These are phyloP conservation scores for Pleurotus djamor DNA, from an alignment of 768 basidiomycete species.

Conservation along the genomic window DNA sequence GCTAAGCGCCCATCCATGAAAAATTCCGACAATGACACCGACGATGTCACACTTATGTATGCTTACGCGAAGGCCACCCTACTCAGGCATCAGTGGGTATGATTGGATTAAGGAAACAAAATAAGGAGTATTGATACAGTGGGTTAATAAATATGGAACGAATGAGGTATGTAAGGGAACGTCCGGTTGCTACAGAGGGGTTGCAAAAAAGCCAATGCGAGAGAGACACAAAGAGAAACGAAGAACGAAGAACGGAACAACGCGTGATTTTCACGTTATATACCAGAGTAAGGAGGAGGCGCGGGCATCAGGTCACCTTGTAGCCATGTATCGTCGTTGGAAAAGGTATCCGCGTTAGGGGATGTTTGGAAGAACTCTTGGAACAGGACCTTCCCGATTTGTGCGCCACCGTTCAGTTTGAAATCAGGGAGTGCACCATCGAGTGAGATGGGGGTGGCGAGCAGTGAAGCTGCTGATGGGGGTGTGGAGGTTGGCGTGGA, in stretches of 20 bases:
- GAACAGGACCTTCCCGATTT: not conserved
- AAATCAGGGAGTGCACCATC: too few relatives aligned
- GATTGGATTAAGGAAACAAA: not conserved
- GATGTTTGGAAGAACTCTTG: not conserved
- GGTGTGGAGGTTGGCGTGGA: conserved; percentile 9
- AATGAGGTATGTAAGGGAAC: not conserved
- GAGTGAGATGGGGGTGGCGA: conserved; percentile 7
- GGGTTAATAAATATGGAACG: not conserved
- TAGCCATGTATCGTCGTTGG: not conserved
- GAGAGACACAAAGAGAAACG: not conserved
- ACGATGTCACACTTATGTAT: too few relatives aligned
- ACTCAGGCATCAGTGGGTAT: not conserved
- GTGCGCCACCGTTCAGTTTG: not conserved
- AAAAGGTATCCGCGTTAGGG: not conserved
- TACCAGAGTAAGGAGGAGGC: not conserved
- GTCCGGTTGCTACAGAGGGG: not conserved
- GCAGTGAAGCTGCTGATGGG: not conserved
- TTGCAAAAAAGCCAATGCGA: not conserved
- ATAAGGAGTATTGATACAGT: not conserved
- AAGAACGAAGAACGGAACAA: not conserved
- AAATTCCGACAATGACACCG: too few relatives aligned
- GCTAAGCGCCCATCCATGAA: too few relatives aligned
- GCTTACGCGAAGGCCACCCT: too few relatives aligned
- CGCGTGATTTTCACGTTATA: not conserved
- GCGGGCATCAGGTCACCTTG: not conserved